Evolutionary conservation across 2,329 filamentous ascomycete genomes (phyloP), one percentile per base, ranked within the genome.

Genomic region (Botryosphaeria agaves): DNA sequence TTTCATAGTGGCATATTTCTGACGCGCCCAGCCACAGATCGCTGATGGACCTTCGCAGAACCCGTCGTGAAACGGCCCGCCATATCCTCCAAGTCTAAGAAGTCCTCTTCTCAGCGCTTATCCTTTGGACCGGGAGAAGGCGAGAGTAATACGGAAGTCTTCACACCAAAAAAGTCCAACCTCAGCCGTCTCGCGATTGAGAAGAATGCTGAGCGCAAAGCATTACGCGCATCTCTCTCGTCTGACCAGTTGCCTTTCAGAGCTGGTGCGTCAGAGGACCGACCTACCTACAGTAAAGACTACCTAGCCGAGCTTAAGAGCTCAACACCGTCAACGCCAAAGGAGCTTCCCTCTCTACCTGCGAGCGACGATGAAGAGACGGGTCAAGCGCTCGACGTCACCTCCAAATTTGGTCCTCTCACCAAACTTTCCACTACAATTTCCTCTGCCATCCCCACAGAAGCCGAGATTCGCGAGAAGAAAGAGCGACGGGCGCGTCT

Each of bases 381-480:
- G 26, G 59, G 39, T 18, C 43, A 41, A 31, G 47, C 49, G 1
- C 42, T 64, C 11, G 59, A 64, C 33, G 49, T 64, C n/a, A 53
- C 56, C 5, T 55, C 59, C 12, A 64, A 61, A 39, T 66, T 85
- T 14, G 76, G 83, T 9, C n/a, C n/a, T n/a, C n/a, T n/a, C n/a
- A 42, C 53, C 20, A 43, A 42, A 11, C 45, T 64, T 47, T 34
- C 41, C 29, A 39, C 26, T 40, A 5, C 30, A 28, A 30, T 44
- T 30, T 36, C 53, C 30, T 51, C 56, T 18, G 44, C 61, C 5
- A 84, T 94, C 38, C 73, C 87, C 3, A 84, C 77, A 2, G 78
- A 85, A 36, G 71, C 78, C 2, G 81, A 94, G 46, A 92, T 95
- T 30, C 69, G 69, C 17, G 85, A 92, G 54, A 91, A 85, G 59